Percentiles rank a stretch among this genome's conserved stretches.
Conservation (phyloP, 176 grass and related monocot species). For the Echinochloa phyllopogon region DNA sequence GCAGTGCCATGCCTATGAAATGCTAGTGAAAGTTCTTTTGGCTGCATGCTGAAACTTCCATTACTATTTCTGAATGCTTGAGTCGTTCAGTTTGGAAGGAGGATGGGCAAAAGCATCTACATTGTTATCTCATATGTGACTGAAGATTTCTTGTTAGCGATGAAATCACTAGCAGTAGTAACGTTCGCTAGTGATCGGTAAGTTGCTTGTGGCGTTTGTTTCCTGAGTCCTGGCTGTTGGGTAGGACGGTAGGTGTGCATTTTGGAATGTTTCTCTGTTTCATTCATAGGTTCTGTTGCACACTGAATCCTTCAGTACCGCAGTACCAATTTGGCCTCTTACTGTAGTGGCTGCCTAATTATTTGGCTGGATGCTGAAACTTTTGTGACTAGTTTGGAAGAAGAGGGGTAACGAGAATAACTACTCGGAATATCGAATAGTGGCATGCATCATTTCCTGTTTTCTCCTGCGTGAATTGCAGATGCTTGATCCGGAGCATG, state of each 20-base stretch:
- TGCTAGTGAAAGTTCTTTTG: not conserved
- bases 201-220: not conserved
- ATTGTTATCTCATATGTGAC: not conserved
- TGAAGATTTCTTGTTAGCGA: not conserved
- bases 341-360: not conserved
- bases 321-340: not conserved
- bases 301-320: not conserved
- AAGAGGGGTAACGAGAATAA: not conserved
- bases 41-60: not conserved
- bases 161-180: not conserved
- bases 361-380: not conserved
- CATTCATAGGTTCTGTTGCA: not conserved
- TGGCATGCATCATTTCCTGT: not conserved
- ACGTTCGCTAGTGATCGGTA: not conserved
- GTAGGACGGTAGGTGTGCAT: not conserved
- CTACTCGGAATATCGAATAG: not conserved
- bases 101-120: not conserved
- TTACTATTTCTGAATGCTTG: not conserved
- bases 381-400: not conserved
- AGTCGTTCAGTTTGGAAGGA: conserved; percentile 15
- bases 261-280: not conserved
- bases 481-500: not conserved
- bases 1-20: conserved; percentile 12
- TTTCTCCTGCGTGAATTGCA: not conserved
- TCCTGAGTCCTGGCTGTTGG: conserved; percentile 1